Percentiles rank a stretch among this genome's conserved stretches.
Evolutionary conservation across 2,329 filamentous ascomycete species (phyloP).

Genomic region (Didymella segeticola): DNA sequence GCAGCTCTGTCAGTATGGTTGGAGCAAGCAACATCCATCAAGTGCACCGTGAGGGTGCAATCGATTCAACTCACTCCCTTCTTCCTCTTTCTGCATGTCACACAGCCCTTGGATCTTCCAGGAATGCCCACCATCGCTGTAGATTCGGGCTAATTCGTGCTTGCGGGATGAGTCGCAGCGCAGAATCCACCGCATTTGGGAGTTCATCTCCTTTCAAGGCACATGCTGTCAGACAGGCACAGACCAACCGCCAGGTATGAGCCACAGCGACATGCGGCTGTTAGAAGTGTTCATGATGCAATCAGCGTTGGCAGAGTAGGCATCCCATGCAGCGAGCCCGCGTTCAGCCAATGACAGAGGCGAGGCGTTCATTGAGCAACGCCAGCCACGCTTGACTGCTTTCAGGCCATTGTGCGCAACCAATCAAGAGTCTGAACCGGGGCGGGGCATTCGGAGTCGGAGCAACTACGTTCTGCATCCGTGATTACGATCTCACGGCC

Average conservation of each 20-base stretch:
- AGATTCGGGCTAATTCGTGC: background rate
- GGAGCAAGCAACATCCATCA: background rate
- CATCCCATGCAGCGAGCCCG: background rate
- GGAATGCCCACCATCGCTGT: constrained; percentile 33
- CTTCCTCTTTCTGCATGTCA: constrained; percentile 51
- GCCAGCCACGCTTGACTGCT: background rate
- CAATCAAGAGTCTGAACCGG: background rate
- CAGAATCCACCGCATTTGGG: constrained; percentile 29
- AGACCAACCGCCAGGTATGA: background rate
- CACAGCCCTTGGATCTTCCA: constrained; percentile 44
- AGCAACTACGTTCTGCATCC: background rate
- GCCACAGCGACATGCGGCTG: background rate
- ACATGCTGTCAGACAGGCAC: background rate
- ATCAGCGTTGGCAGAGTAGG: constrained; percentile 1
- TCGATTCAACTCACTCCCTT: constrained; percentile 59
- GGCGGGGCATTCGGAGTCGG: background rate
- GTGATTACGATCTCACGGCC: constrained; percentile 4
- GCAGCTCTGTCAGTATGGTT: background rate
- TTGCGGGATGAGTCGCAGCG: constrained; percentile 12
- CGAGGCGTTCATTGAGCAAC: background rate
- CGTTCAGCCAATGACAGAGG: constrained; percentile 1
- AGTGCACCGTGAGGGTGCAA: background rate
- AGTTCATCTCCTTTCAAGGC: constrained; percentile 1
- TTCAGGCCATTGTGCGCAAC: constrained; percentile 9
- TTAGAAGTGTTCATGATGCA: background rate